A percentile compares a stretch with the other conserved stretches of the same genome.
phyloP scores from a whole-genome alignment of 768 basidiomycete species.

The Ramaria sp. region DNA sequence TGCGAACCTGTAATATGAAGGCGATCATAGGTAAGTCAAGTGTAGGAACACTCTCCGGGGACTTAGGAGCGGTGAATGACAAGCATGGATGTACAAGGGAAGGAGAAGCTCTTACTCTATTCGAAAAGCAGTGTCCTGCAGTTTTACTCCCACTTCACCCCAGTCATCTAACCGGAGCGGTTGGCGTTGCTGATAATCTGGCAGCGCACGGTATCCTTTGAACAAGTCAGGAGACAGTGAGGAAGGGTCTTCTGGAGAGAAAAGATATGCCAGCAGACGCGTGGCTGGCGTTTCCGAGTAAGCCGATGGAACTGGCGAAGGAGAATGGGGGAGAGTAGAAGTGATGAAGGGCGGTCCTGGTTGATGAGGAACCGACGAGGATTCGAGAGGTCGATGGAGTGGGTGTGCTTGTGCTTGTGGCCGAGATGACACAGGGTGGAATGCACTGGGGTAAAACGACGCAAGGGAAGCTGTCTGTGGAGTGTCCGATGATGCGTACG shows the following conservation, averaged over 20 bases:
- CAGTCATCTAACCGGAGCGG: constrained; percentile 41
- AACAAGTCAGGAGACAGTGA: background rate
- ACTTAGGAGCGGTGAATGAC: background rate
- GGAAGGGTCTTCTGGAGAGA: constrained; percentile 28
- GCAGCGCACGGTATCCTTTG: constrained; percentile 8
- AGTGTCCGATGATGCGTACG: background rate
- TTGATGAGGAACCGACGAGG: background rate
- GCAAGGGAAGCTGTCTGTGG: background rate
- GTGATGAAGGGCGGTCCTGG: background rate
- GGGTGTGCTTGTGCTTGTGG: background rate
- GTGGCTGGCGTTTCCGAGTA: constrained; percentile 46
- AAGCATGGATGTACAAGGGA: background rate
- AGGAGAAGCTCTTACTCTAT: constrained; percentile 52
- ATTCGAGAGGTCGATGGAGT: background rate
- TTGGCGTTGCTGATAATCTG: constrained; percentile 22
- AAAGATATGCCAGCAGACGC: constrained; percentile 60
- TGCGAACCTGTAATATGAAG: constrained; percentile 53
- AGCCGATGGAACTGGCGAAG: background rate
- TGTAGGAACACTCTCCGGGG: constrained; percentile 9
- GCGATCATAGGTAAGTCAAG: constrained; percentile 6
- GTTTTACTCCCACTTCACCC: constrained; percentile 64
- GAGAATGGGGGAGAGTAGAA: constrained; percentile 6
- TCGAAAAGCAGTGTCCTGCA: constrained; percentile 65
- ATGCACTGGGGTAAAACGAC: background rate
- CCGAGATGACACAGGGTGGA: background rate